phyloP scores from a whole-genome alignment of 352 stramenopile species.

The Globisporangium emineosum region DNA sequence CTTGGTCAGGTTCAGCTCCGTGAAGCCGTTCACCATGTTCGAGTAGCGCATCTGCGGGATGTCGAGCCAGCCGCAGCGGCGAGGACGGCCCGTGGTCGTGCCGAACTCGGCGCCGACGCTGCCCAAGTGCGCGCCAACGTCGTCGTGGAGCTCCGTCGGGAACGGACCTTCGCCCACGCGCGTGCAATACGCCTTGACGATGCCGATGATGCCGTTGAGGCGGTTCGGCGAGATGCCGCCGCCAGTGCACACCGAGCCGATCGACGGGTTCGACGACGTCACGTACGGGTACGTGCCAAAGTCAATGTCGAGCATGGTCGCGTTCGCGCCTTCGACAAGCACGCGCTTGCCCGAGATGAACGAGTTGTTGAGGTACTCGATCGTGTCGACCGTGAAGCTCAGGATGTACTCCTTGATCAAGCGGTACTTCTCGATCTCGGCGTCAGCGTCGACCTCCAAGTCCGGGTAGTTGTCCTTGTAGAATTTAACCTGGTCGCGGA shows the following conservation, averaged over 20 bases:
- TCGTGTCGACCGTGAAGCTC: slow-evolving; percentile 93
- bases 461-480: slow-evolving; percentile 90
- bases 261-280: slow-evolving; percentile 97
- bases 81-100: slow-evolving; percentile 96
- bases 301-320: slow-evolving; percentile 99
- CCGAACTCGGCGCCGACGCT: slow-evolving; percentile 96
- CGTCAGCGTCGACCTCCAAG: slow-evolving; percentile 73
- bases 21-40: slow-evolving; percentile 95
- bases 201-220: slow-evolving; percentile 95
- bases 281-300: slow-evolving; percentile 99
- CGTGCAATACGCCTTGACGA: slow-evolving; percentile 99
- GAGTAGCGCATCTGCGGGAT: slow-evolving; percentile 95
- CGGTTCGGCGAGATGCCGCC: slow-evolving; percentile 93
- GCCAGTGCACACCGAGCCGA: slow-evolving; percentile 96
- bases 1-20: slow-evolving; percentile 98
- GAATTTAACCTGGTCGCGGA: slow-evolving; percentile 90
- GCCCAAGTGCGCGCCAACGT: slow-evolving; percentile 89
- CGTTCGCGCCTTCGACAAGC: slow-evolving; percentile 98
- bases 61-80: slow-evolving; percentile 98
- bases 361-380: slow-evolving; percentile 95
- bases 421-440: slow-evolving; percentile 84
- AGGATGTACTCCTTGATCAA: slow-evolving; percentile 83
- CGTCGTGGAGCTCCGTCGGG: slow-evolving; percentile 95
- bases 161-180: slow-evolving; percentile 98
- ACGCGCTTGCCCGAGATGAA: slow-evolving; percentile 96